Evolutionary conservation across 345 rosid genomes (phyloP).

Genomic region (Syzygium oleosum): DNA sequence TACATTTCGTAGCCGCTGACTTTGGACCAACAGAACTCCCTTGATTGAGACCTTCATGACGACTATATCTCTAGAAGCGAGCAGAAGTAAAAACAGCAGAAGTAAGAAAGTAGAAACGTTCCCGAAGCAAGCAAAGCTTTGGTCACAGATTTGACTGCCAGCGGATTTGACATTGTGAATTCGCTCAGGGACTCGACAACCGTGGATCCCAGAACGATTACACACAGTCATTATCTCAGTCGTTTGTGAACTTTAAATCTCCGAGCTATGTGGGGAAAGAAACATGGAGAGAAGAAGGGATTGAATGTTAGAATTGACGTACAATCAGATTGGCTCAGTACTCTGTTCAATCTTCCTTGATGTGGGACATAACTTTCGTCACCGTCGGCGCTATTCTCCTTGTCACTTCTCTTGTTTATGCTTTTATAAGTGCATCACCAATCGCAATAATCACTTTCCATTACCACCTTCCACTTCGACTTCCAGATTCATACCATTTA

Average conservation of each 20-base stretch:
- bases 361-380: slow-evolving; percentile 9
- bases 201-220: not conserved
- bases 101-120: not conserved
- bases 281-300: not conserved
- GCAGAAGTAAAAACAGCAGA: not conserved
- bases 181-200: not conserved
- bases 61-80: not conserved
- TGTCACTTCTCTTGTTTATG: slow-evolving; percentile 10
- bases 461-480: not conserved
- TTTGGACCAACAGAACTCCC: not conserved
- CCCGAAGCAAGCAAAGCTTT: not conserved
- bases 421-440: not conserved
- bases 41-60: not conserved
- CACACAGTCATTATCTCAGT: not conserved
- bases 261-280: not conserved
- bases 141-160: not conserved
- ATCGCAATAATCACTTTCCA: not conserved
- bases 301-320: not conserved
- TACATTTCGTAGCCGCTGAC: not conserved
- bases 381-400: slow-evolving; percentile 6
- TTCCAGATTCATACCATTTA: not conserved
- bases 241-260: not conserved
- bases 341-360: not conserved
- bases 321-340: not conserved
- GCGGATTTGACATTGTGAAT: not conserved